Evolutionary conservation across 1,139 yeast genomes (phyloP).

Genomic region (Magnusiomyces magnusii): DNA sequence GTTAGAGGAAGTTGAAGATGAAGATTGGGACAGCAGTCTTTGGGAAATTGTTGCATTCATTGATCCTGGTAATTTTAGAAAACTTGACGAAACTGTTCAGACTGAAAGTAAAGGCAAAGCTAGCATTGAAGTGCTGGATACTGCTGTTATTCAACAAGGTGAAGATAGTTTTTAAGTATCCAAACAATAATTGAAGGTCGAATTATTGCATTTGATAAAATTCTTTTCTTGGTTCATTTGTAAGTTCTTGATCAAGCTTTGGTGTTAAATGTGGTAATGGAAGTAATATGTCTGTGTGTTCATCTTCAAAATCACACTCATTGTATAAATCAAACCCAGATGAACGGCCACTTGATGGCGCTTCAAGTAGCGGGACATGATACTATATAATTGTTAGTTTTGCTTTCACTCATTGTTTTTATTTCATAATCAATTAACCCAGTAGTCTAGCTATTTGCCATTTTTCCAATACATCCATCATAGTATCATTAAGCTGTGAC

Average conservation of each 20-base stretch:
- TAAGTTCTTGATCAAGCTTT: constrained; percentile 14
- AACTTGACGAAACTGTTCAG: constrained; percentile 53
- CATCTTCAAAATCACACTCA: constrained; percentile 15
- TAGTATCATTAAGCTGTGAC: constrained; percentile 31
- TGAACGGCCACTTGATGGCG: constrained; percentile 17
- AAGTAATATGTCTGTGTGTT: constrained; percentile 21
- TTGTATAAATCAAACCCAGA: constrained; percentile 3
- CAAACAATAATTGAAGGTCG: constrained; percentile 77
- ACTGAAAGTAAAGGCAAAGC: constrained; percentile 51
- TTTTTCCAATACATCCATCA: constrained; percentile 30
- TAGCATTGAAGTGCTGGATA: constrained; percentile 74
- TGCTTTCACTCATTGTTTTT: background rate
- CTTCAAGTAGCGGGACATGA: constrained; percentile 24
- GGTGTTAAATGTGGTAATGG: constrained; percentile 34
- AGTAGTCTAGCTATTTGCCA: constrained; percentile 14
- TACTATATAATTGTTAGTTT: constrained; percentile 13
- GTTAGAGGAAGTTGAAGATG: constrained; percentile 49
- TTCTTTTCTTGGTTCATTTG: background rate
- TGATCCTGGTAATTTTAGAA: constrained; percentile 83
- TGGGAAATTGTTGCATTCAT: constrained; percentile 67
- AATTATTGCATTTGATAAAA: no score
- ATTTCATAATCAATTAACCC: background rate
- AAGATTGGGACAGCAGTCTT: constrained; percentile 38
- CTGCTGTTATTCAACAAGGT: constrained; percentile 67
- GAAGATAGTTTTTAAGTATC: constrained; percentile 31